Evolutionary conservation across 139 green algal genomes (phyloP).

Genomic region (Volvox reticuliferus): DNA sequence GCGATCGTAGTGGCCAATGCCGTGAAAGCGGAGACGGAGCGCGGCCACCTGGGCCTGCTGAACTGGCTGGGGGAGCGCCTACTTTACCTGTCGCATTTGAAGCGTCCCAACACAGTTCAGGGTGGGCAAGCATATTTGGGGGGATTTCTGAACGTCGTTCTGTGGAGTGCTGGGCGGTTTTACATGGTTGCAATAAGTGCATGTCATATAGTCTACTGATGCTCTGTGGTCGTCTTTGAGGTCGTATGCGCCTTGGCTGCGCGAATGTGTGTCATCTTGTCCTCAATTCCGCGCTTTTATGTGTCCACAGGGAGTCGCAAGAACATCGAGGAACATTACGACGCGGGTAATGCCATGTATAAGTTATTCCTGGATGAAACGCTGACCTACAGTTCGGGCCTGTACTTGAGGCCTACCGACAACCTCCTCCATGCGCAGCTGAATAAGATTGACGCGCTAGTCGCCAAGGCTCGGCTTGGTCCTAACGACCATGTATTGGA

Average conservation of each 20-base stretch:
- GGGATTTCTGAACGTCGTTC: too few species aligned
- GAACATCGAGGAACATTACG: slow-evolving; percentile 99
- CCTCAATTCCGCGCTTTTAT: neutral
- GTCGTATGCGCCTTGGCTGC: neutral
- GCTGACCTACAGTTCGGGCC: slow-evolving; percentile 93
- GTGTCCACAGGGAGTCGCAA: slow-evolving; percentile 68
- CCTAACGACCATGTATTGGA: slow-evolving; percentile 90
- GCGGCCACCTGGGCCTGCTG: slow-evolving; percentile 80
- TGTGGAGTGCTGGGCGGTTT: too few species aligned
- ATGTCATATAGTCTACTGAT: neutral
- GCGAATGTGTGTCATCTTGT: neutral
- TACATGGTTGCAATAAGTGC: too few species aligned
- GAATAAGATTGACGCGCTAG: slow-evolving; percentile 90
- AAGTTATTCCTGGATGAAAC: slow-evolving; percentile 93
- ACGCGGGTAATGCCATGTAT: slow-evolving; percentile 97
- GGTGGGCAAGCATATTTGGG: slow-evolving; percentile 27
- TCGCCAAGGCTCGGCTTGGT: slow-evolving; percentile 69
- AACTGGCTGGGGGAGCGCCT: slow-evolving; percentile 88
- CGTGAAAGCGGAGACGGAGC: slow-evolving; percentile 50
- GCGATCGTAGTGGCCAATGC: slow-evolving; percentile 80
- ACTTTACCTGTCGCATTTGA: slow-evolving; percentile 81
- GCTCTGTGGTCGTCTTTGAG: neutral
- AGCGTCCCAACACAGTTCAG: slow-evolving; percentile 84
- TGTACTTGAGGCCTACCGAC: slow-evolving; percentile 26
- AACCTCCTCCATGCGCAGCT: slow-evolving; percentile 63